phyloP scores from a whole-genome alignment of 352 stramenopile species.

The Globisporangium cederbergense region DNA sequence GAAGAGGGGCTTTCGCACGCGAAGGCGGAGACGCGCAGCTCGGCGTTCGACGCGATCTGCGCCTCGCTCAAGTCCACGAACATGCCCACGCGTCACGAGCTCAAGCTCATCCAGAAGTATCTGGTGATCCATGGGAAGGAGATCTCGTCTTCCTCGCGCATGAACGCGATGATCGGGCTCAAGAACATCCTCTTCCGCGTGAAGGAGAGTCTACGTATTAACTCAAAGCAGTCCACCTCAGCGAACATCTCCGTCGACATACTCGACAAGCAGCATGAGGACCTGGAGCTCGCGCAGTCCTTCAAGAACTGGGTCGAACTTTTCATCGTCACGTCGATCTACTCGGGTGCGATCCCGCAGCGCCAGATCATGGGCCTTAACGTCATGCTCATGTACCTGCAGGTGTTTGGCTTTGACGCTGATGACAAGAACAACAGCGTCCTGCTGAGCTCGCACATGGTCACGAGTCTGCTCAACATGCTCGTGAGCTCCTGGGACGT shows the following conservation, averaged over 20 bases:
- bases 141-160: slow-evolving; percentile 55
- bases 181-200: slow-evolving; percentile 78
- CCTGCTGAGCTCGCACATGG: slow-evolving; percentile 56
- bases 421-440: slow-evolving; percentile 13
- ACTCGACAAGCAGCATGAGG: slow-evolving; percentile 20
- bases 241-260: slow-evolving; percentile 1
- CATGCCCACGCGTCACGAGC: slow-evolving; percentile 52
- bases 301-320: slow-evolving; percentile 71
- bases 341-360: slow-evolving; percentile 61
- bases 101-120: slow-evolving; percentile 60
- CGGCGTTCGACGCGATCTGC: slow-evolving; percentile 78
- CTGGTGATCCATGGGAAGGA: slow-evolving; percentile 73
- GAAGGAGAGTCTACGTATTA: slow-evolving; percentile 58
- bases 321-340: slow-evolving; percentile 64
- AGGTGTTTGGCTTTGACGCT: slow-evolving; percentile 58
- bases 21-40: slow-evolving; percentile 48
- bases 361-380: slow-evolving; percentile 71
- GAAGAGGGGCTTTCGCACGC: slow-evolving; percentile 54
- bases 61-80: slow-evolving; percentile 78
- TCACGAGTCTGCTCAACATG: slow-evolving; percentile 71
- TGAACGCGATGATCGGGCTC: slow-evolving; percentile 72
- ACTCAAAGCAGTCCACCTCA: slow-evolving; percentile 13
- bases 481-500: slow-evolving; percentile 80
- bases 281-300: slow-evolving; percentile 31
- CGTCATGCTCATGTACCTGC: slow-evolving; percentile 62